These are phyloP conservation scores for Rasamsonia emersonii DNA, from an alignment of 2,329 filamentous ascomycete genomes.

Conservation along the genomic window DNA sequence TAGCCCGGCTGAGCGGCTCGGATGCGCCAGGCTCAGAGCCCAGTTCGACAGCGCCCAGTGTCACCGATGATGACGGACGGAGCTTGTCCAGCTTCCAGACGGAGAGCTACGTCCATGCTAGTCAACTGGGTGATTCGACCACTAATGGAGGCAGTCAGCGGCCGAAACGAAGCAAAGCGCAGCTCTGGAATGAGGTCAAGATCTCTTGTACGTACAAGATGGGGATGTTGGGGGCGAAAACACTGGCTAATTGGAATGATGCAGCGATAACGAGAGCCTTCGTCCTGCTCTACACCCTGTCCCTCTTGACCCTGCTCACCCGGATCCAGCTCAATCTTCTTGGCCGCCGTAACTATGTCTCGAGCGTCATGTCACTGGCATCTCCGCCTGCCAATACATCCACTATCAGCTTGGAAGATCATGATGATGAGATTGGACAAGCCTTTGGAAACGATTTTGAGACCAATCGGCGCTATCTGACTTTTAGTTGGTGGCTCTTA, in stretches of 20 bases:
- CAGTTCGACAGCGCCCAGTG: constrained; percentile 53
- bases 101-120: constrained; percentile 75
- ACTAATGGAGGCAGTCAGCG: constrained; percentile 41
- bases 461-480: constrained; percentile 88
- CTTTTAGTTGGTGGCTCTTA: constrained; percentile 96
- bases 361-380: constrained; percentile 85
- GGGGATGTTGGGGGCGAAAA: constrained; percentile 1
- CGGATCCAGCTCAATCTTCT: constrained; percentile 95
- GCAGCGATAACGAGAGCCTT: constrained; percentile 82
- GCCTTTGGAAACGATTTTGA: constrained; percentile 89
- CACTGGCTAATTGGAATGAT: constrained; percentile 5
- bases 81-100: constrained; percentile 69
- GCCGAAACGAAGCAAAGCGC: constrained; percentile 73
- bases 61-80: constrained; percentile 73
- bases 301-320: constrained; percentile 82
- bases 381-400: constrained; percentile 61
- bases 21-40: constrained; percentile 50
- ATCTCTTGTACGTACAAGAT: constrained; percentile 63
- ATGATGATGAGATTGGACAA: constrained; percentile 83
- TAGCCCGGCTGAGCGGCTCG: constrained; percentile 49
- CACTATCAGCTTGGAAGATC: constrained; percentile 82
- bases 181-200: constrained; percentile 95
- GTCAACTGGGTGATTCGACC: constrained; percentile 57
- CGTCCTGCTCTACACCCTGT: constrained; percentile 84
- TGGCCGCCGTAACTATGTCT: constrained; percentile 88